A percentile compares a stretch with the other conserved stretches of the same genome.
Conservation (phyloP, 106 monocot genomes). For the Chionographis japonica region DNA sequence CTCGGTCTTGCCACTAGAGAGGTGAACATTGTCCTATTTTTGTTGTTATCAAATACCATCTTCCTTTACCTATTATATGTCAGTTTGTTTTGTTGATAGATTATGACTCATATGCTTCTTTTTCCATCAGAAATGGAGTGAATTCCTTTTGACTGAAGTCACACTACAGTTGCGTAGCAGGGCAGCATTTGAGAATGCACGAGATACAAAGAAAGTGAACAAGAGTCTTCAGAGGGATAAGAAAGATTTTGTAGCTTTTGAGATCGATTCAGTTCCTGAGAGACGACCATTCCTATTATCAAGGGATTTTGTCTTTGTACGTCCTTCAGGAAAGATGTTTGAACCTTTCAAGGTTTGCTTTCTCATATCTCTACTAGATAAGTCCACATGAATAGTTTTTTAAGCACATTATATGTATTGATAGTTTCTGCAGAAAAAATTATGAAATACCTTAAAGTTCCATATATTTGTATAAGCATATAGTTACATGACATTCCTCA, state of each 20-base stretch:
- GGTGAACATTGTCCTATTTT: too few relatives aligned
- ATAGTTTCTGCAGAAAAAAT: too few relatives aligned
- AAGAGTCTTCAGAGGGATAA: not conserved
- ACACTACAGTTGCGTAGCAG: constrained; percentile 9
- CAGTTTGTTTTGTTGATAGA: not conserved
- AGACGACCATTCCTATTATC: constrained; percentile 35
- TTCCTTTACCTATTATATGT: too few relatives aligned
- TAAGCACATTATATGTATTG: too few relatives aligned
- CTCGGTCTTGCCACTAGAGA: too few relatives aligned
- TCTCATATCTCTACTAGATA: not conserved
- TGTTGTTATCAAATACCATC: too few relatives aligned
- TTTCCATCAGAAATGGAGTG: constrained; percentile 33
- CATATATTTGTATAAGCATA: too few relatives aligned
- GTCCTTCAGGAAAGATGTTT: not conserved
- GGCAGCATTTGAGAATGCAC: not conserved
- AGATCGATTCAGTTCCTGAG: constrained; percentile 27
- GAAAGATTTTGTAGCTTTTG: constrained; percentile 19
- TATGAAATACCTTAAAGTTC: too few relatives aligned
- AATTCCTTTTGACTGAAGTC: constrained; percentile 14
- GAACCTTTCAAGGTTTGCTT: constrained; percentile 13
- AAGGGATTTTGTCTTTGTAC: constrained; percentile 26
- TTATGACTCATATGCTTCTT: not conserved
- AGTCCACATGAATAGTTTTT: not conserved
- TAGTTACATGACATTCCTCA: too few relatives aligned
- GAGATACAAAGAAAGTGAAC: not conserved